phyloP scores from a whole-genome alignment of 2,329 filamentous ascomycete species.

The Sclerotinia nivalis region DNA sequence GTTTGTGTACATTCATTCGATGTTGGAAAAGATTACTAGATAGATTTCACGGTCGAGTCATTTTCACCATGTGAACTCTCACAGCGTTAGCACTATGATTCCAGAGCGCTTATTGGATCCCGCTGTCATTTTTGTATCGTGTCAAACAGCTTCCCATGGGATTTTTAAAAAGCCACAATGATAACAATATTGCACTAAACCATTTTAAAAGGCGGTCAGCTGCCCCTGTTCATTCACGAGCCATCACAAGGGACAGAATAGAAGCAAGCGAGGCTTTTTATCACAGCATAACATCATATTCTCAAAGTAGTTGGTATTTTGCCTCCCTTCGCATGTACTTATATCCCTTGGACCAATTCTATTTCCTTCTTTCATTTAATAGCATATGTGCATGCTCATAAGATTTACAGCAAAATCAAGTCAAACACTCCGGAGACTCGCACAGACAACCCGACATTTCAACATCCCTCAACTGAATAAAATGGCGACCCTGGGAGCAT shows the following conservation, averaged over 20 bases:
- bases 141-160: constrained; percentile 5
- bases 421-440: constrained; percentile 30
- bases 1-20: not conserved
- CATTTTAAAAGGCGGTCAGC: constrained; percentile 12
- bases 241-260: constrained; percentile 12
- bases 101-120: constrained; percentile 3
- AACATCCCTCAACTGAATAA: constrained; percentile 30
- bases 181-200: not conserved
- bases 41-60: not conserved
- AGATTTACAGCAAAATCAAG: constrained; percentile 28
- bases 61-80: not conserved
- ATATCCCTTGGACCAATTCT: not conserved
- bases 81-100: not conserved
- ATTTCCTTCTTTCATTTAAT: not conserved
- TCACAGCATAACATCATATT: constrained; percentile 4
- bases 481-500: constrained; percentile 47
- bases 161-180: constrained; percentile 13
- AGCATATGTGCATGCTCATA: constrained; percentile 30
- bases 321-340: constrained; percentile 11
- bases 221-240: not conserved
- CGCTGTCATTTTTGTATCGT: not conserved
- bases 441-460: constrained; percentile 31
- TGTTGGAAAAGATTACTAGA: not conserved
- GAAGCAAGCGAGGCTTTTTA: constrained; percentile 13
- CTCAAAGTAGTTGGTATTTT: not conserved